Evolutionary conservation across 768 basidiomycete species (phyloP), one percentile per base, ranked within the genome.

Genomic region (Panus rudis): DNA sequence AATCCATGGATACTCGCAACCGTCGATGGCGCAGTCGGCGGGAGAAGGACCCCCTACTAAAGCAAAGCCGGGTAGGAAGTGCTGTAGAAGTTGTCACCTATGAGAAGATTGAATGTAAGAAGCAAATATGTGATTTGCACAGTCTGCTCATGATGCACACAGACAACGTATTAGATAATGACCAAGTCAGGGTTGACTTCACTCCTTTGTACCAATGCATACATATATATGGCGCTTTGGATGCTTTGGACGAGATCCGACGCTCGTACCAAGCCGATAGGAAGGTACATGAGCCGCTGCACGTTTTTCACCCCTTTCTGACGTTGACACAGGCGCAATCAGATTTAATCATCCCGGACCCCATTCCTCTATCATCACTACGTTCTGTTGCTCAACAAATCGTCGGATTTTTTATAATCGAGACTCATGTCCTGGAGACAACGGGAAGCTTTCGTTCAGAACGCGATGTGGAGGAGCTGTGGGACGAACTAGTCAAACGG

Each of bases 371-470:
- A 25, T 58, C 71, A 2, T 74, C 83, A 3, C 75, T 98, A 4
- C 71, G 83, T 1, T 59, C 75, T n/a, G 69, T 98, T 17, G 84
- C 89, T 20, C 86, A 94, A 59, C 91, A 97, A 63, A 88, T 98
- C 49, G 85, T 92, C 27, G 96, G 96, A 0, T 99, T 96, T 64
- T 99, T 98, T 66, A 92, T 99, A 45, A 82, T 98, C 51, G 96
- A 99, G 64, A 82, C 79, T 1, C 84, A 94, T 57, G 92, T 99
- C 1, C 74, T 97, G 6, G 79, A 84, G 51, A 90, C 90, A 0
- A 90, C 92, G 8, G 81, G 82, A 14, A 78, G 75, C 25, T 99
- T 99, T 66, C 79, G 96, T n/a, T 89, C 86, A 13, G 76, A 84
- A 51, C 74, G 81, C 34, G 92, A 98, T 51, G 84, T 98, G 2